A percentile compares a stretch with the other conserved stretches of the same genome.
These are phyloP conservation scores for Globisporangium paddicum DNA, from an alignment of 352 stramenopile species.

Conservation along the genomic window DNA sequence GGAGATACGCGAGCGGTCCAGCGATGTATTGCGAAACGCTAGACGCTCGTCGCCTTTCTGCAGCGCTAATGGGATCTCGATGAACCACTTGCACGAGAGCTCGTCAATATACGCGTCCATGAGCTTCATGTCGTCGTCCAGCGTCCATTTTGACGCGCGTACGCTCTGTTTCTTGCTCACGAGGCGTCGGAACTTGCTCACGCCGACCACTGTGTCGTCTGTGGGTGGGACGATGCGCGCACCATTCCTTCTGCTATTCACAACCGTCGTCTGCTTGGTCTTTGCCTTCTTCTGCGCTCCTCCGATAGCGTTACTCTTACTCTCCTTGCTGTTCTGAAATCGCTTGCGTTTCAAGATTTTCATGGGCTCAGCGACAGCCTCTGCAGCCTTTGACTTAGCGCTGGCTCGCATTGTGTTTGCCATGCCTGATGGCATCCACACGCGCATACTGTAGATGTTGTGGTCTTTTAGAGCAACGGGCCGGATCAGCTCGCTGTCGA, in stretches of 20 bases:
- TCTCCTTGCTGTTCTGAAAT: slow-evolving; percentile 18
- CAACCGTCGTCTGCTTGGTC: neutral
- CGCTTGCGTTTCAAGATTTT: slow-evolving; percentile 54
- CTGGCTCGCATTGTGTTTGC: slow-evolving; percentile 32
- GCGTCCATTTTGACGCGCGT: slow-evolving; percentile 54
- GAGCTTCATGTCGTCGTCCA: slow-evolving; percentile 57
- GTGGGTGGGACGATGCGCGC: slow-evolving; percentile 20
- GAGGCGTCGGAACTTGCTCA: slow-evolving; percentile 44
- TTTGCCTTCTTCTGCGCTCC: slow-evolving; percentile 20
- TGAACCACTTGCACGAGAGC: slow-evolving; percentile 69
- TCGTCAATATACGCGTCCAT: slow-evolving; percentile 75
- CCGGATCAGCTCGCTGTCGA: slow-evolving; percentile 51
- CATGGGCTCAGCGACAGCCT: slow-evolving; percentile 30
- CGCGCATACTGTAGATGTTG: slow-evolving; percentile 61
- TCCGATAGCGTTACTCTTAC: neutral
- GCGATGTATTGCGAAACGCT: slow-evolving; percentile 51
- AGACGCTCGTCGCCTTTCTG: slow-evolving; percentile 58
- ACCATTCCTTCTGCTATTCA: neutral
- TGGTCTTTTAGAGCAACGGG: slow-evolving; percentile 54
- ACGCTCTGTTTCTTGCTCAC: slow-evolving; percentile 45
- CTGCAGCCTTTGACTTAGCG: slow-evolving; percentile 51
- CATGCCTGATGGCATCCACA: slow-evolving; percentile 59
- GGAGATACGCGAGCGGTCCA: slow-evolving; percentile 59
- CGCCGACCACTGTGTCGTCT: slow-evolving; percentile 26
- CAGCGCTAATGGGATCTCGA: slow-evolving; percentile 67